Evolutionary conservation across 192 early-diverging fungal genomes (phyloP), one percentile per base, ranked within the genome.

Genomic region (Umbelopsis ramanniana): DNA sequence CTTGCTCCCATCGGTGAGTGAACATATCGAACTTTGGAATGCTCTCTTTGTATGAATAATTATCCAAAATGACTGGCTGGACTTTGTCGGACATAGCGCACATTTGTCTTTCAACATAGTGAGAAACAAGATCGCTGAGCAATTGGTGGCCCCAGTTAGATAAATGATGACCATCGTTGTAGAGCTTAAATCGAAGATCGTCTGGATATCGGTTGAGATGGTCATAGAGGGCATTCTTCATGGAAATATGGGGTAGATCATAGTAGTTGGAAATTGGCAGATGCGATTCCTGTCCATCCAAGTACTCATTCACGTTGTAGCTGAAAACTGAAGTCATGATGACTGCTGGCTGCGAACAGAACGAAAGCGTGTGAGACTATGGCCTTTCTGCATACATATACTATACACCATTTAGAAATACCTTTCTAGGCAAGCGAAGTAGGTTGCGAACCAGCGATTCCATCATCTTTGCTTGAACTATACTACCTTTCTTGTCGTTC

Each of bases 141-240:
- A 72, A 5, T 46, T 60, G 50, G 54, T 72, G 71, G 10, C 71
- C 71, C 29, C 37, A 46, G 7, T 40, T 21, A n/a, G 71, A 60
- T n/a, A 55, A 46, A 24, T 72, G 71, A 23, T 72, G 71, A 43
- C 71, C 52, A 21, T 72, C 71, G 15, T 68, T 48, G 38, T 57
- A 72, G 6, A 72, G 35, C 9, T 72, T n/a, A 15, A 4, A 10
- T 21, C 40, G 26, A 24, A 72, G 0, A 6, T 19, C 71, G 21
- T 72, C 71, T 8, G 50, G 29, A 55, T 72, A 23, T 24, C 54
- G 50, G 40, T 72, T 72, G 52, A 72, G 0, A 5, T 55, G 35
- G 21, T 72, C 71, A 60, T 60, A 72, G 4, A 72, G 22, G 40
- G 55, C 54, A 57, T 72, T 72, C 38, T 72, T 72, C 52, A 72